Percentiles rank a stretch among this genome's conserved stretches.
Evolutionary conservation across 768 basidiomycete species (phyloP).

Genomic region (Tephrocybe sp.): DNA sequence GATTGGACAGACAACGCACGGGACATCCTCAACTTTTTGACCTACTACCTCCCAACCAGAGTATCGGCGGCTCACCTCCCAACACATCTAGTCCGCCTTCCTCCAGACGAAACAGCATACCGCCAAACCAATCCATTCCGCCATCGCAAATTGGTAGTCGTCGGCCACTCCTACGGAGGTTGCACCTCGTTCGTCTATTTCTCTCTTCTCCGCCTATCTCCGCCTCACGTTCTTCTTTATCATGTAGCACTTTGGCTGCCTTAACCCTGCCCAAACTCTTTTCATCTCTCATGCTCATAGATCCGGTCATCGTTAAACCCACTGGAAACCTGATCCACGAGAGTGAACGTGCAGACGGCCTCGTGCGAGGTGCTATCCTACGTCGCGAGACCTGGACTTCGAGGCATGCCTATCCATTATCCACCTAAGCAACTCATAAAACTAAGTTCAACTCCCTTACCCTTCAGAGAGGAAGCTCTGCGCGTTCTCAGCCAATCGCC

Average conservation of each 20-base stretch:
- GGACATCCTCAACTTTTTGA: conserved; percentile 75
- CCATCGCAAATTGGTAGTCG: conserved; percentile 54
- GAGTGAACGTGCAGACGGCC: conserved; percentile 15
- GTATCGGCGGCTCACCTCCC: conserved; percentile 39
- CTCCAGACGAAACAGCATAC: conserved; percentile 34
- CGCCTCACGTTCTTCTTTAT: not conserved
- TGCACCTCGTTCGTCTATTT: conserved; percentile 58
- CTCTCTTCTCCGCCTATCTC: not conserved
- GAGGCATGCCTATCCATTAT: too few species aligned
- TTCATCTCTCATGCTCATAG: conserved; percentile 68
- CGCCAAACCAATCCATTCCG: conserved; percentile 49
- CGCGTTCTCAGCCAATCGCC: conserved; percentile 44
- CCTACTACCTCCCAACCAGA: conserved; percentile 58
- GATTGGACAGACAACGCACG: conserved; percentile 78
- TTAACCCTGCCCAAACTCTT: conserved; percentile 64
- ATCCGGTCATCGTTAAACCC: conserved; percentile 62
- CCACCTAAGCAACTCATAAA: not conserved
- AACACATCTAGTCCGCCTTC: conserved; percentile 49
- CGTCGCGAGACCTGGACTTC: conserved; percentile 66
- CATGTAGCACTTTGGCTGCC: conserved; percentile 59
- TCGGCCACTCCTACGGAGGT: conserved; percentile 88
- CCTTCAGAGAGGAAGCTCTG: conserved; percentile 57
- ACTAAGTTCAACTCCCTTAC: not conserved
- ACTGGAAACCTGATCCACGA: conserved; percentile 8
- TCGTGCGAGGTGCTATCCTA: conserved; percentile 46